phyloP scores from a whole-genome alignment of 306 rosid species.

The Cucurbita moschata region DNA sequence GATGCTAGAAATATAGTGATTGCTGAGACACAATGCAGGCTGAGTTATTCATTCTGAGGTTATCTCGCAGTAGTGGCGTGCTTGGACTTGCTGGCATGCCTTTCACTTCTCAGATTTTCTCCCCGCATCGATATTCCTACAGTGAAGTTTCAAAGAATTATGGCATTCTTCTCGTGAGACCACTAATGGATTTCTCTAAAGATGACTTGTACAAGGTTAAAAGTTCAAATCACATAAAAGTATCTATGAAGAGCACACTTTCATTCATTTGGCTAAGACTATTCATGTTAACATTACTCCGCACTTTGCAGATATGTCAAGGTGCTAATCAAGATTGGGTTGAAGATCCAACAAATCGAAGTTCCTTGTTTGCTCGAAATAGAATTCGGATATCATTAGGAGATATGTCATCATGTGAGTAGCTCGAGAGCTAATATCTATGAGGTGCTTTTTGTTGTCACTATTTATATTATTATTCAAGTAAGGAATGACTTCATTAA shows the following conservation, averaged over 20 bases:
- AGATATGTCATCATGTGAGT: constrained; percentile 53
- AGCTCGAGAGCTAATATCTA: not conserved
- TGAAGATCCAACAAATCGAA: constrained; percentile 87
- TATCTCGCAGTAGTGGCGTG: constrained; percentile 78
- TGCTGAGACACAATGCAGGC: constrained; percentile 72
- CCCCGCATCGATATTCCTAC: constrained; percentile 22
- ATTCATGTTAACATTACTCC: not conserved
- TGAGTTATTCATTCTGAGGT: constrained; percentile 81
- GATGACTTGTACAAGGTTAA: constrained; percentile 82
- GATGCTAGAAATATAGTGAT: constrained; percentile 36
- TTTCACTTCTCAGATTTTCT: constrained; percentile 67
- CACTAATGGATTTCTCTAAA: constrained; percentile 68
- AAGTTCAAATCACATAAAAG: not conserved
- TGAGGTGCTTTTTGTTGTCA: not conserved
- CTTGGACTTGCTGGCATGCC: constrained; percentile 99
- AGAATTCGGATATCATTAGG: constrained; percentile 59
- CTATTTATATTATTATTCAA: not conserved
- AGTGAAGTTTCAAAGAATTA: constrained; percentile 20
- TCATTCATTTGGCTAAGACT: not conserved
- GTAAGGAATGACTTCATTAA: not conserved
- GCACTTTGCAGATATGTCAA: constrained; percentile 48
- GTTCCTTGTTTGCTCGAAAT: constrained; percentile 58
- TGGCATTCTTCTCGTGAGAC: constrained; percentile 69
- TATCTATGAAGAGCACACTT: not conserved
- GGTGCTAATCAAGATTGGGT: constrained; percentile 60